Conservation (phyloP, 2,329 filamentous ascomycete genomes). For the Claviceps africana region DNA sequence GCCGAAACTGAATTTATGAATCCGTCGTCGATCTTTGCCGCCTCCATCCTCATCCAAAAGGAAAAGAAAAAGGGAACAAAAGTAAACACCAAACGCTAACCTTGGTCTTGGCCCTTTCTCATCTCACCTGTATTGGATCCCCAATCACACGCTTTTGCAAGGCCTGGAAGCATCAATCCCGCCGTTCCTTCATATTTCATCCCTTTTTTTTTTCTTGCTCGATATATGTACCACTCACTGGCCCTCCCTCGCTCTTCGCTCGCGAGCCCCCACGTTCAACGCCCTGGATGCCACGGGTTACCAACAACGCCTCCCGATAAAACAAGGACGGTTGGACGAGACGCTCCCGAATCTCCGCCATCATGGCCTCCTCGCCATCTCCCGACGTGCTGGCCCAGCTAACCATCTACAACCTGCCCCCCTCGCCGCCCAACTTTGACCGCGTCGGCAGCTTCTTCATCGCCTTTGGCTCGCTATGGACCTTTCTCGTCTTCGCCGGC, state of each 20-base stretch:
- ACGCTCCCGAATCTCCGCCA: not conserved
- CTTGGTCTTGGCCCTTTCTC: not conserved
- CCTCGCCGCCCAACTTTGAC: slow-evolving; percentile 14
- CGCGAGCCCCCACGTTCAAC: not conserved
- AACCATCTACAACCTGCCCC: slow-evolving; percentile 8
- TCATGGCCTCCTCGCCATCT: not conserved
- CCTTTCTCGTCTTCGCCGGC: slow-evolving; percentile 18
- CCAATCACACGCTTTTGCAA: not conserved
- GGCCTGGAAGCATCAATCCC: not conserved
- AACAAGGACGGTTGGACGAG: not conserved
- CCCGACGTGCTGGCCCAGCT: not conserved
- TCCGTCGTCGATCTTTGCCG: not conserved
- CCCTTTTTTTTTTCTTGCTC: not conserved
- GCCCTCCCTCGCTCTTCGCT: not conserved
- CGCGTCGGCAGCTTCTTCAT: slow-evolving; percentile 17
- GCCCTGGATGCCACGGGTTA: too few species aligned
- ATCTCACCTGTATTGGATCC: not conserved
- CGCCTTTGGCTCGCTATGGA: slow-evolving; percentile 15
- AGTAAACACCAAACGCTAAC: not conserved
- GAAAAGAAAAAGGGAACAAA: too few species aligned
- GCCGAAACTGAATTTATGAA: not conserved
- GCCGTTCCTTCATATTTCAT: not conserved
- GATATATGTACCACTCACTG: not conserved
- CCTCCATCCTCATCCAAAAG: too few species aligned
- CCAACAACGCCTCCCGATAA: not conserved